Conservation (phyloP, 1,284 basidiomycete species). For the Cutaneotrichosporon sp. region DNA sequence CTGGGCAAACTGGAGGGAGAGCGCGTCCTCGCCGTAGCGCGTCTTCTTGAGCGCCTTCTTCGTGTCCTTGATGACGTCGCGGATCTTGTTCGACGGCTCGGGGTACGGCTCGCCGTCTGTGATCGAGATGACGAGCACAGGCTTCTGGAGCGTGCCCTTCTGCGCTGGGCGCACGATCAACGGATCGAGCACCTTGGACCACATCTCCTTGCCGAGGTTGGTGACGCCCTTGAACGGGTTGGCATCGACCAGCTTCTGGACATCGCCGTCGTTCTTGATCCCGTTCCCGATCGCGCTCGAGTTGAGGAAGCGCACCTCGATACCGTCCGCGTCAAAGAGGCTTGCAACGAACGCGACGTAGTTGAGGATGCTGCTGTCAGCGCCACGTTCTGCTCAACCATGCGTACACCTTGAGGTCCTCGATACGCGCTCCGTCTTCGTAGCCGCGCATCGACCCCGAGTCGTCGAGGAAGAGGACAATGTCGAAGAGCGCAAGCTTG, state of each 20-base stretch:
- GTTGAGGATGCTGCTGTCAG: slow-evolving; percentile 35
- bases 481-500: slow-evolving; percentile 53
- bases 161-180: slow-evolving; percentile 53
- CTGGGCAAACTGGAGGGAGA: slow-evolving; percentile 19
- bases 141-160: slow-evolving; percentile 51
- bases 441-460: slow-evolving; percentile 54
- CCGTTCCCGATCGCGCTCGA: slow-evolving; percentile 52
- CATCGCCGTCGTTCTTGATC: slow-evolving; percentile 46
- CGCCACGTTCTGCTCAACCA: background rate
- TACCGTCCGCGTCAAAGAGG: slow-evolving; percentile 56
- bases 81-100: slow-evolving; percentile 14
- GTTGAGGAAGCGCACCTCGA: slow-evolving; percentile 56
- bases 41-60: slow-evolving; percentile 16
- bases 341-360: slow-evolving; percentile 17
- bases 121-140: slow-evolving; percentile 53
- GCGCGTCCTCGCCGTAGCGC: slow-evolving; percentile 16
- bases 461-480: slow-evolving; percentile 54
- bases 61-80: slow-evolving; percentile 15
- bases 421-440: slow-evolving; percentile 51
- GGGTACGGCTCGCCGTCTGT: slow-evolving; percentile 39
- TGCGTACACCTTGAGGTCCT: slow-evolving; percentile 52
- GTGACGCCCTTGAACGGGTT: slow-evolving; percentile 30
- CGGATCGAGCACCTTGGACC: slow-evolving; percentile 55
- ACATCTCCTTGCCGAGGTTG: slow-evolving; percentile 34
- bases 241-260: slow-evolving; percentile 14